A percentile compares a stretch with the other conserved stretches of the same genome.
Conservation (phyloP, 805 yeast species). For the Candida stauntonica region DNA sequence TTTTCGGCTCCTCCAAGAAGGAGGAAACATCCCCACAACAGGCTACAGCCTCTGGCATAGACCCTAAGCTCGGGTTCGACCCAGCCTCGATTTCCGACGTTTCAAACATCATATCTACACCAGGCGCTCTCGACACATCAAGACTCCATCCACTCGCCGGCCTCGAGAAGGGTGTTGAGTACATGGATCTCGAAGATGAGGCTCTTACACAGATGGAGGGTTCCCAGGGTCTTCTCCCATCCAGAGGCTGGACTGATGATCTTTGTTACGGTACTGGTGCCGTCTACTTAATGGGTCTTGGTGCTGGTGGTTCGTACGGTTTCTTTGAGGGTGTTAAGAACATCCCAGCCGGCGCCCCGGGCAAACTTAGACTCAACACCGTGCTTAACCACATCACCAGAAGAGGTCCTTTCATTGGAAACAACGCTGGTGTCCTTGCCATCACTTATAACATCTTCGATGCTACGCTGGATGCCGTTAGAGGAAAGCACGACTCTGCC, state of each 20-base stretch:
- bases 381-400: slow-evolving; percentile 87
- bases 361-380: slow-evolving; percentile 82
- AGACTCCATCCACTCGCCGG: slow-evolving; percentile 91
- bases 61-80: slow-evolving; percentile 49
- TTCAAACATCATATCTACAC: slow-evolving; percentile 53
- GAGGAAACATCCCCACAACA: slow-evolving; percentile 17
- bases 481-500: slow-evolving; percentile 85
- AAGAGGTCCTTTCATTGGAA: slow-evolving; percentile 94
- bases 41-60: slow-evolving; percentile 14
- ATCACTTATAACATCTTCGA: slow-evolving; percentile 82
- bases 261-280: slow-evolving; percentile 97
- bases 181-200: slow-evolving; percentile 84
- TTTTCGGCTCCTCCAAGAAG: slow-evolving; percentile 27
- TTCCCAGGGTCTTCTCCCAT: slow-evolving; percentile 84
- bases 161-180: slow-evolving; percentile 83
- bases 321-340: slow-evolving; percentile 78
- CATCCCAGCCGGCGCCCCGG: slow-evolving; percentile 71
- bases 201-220: slow-evolving; percentile 74
- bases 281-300: slow-evolving; percentile 80
- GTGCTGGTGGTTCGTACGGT: slow-evolving; percentile 87
- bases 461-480: slow-evolving; percentile 67
- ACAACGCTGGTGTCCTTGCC: slow-evolving; percentile 92
- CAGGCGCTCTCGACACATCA: slow-evolving; percentile 62
- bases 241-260: slow-evolving; percentile 98
- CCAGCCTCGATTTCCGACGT: slow-evolving; percentile 62